phyloP scores from a whole-genome alignment of 1,139 yeast genomes.

The Debaryomyces singareniensis region DNA sequence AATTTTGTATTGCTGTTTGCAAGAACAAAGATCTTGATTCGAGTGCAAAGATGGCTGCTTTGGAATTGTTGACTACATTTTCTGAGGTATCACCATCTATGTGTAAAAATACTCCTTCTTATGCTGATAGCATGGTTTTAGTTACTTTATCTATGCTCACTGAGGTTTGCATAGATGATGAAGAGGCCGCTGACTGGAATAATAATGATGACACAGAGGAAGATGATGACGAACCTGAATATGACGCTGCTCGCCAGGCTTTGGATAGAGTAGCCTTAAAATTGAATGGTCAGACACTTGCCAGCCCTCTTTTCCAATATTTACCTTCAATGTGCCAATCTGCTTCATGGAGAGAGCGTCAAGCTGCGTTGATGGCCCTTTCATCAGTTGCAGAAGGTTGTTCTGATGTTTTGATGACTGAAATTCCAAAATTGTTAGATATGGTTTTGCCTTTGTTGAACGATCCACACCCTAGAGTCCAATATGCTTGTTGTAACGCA shows the following conservation, averaged over 20 bases:
- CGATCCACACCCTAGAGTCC: constrained; percentile 89
- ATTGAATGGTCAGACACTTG: constrained; percentile 76
- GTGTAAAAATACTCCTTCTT: constrained; percentile 79
- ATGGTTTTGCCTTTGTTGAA: constrained; percentile 75
- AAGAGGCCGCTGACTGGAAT: constrained; percentile 83
- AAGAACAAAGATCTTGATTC: constrained; percentile 78
- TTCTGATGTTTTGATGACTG: constrained; percentile 77
- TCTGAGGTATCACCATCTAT: constrained; percentile 91
- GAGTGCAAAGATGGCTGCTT: constrained; percentile 73
- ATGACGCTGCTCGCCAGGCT: constrained; percentile 90
- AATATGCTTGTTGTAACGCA: constrained; percentile 95
- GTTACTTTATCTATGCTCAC: constrained; percentile 82
- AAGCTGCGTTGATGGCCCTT: constrained; percentile 94
- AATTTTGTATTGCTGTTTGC: constrained; percentile 76
- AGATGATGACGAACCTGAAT: constrained; percentile 83
- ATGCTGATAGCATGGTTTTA: constrained; percentile 66
- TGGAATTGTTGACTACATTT: constrained; percentile 83
- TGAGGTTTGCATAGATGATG: constrained; percentile 85
- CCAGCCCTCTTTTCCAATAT: constrained; percentile 80
- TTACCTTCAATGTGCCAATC: constrained; percentile 79
- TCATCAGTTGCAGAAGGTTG: constrained; percentile 98
- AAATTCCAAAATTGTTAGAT: constrained; percentile 75
- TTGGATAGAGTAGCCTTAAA: constrained; percentile 83
- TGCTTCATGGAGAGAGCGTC: constrained; percentile 85
- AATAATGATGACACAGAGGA: constrained; percentile 71